These are phyloP conservation scores for Zoysia pacifica DNA, from an alignment of 176 grass and related monocot genomes.

Conservation along the genomic window DNA sequence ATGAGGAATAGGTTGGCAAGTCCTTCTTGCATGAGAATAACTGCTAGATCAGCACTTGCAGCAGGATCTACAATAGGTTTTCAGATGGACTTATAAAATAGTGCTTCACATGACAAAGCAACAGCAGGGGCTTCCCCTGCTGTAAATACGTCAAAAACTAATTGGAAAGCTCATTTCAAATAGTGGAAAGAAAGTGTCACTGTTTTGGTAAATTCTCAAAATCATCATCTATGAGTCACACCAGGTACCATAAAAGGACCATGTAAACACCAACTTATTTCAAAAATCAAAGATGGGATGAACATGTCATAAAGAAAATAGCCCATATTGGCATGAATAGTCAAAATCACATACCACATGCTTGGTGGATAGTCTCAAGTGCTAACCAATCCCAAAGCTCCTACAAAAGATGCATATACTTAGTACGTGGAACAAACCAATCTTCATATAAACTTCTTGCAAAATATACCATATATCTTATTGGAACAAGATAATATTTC, in stretches of 20 bases:
- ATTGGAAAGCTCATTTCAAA: background rate
- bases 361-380: conserved; percentile 81
- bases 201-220: background rate
- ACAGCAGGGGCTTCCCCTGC: background rate
- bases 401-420: conserved; percentile 42
- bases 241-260: conserved; percentile 31
- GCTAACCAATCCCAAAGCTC: conserved; percentile 89
- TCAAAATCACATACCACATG: conserved; percentile 75
- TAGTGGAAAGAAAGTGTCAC: conserved; percentile 9
- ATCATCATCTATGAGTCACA: background rate
- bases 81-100: conserved; percentile 15
- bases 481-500: conserved; percentile 2
- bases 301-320: conserved; percentile 7
- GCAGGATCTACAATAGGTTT: conserved; percentile 71
- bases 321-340: background rate
- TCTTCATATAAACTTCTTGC: too few relatives aligned
- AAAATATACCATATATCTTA: background rate
- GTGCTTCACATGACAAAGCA: background rate
- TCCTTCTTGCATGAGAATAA: conserved; percentile 99
- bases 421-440: too few relatives aligned
- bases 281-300: background rate
- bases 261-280: conserved; percentile 16
- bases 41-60: conserved; percentile 95
- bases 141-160: too few relatives aligned
- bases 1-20: conserved; percentile 88